Conservation (phyloP, 164 flowering plant genomes). For the Cinnamomum micranthum region DNA sequence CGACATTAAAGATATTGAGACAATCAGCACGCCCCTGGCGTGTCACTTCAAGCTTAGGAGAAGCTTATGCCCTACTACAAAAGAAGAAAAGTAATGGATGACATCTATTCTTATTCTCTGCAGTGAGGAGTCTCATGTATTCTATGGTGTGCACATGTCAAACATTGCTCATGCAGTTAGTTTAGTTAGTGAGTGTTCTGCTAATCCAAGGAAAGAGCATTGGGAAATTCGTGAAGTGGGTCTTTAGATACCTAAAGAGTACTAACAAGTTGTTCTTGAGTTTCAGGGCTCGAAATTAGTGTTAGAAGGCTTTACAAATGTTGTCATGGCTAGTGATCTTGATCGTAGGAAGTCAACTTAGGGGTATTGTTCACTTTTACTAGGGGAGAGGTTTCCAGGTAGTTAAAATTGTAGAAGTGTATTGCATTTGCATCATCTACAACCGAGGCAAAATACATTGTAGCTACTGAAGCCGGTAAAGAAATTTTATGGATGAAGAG, state of each 20-base stretch:
- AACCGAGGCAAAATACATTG: not conserved
- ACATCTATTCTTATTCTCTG: too few relatives aligned
- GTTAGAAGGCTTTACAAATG: not conserved
- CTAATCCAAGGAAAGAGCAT: not conserved
- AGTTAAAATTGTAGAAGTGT: not conserved
- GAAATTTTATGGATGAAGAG: slow-evolving; percentile 10
- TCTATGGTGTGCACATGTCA: not conserved
- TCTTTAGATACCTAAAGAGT: not conserved
- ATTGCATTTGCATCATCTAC: not conserved
- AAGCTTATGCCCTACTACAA: too few relatives aligned
- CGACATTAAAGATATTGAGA: too few relatives aligned
- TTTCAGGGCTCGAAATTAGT: not conserved
- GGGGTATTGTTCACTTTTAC: not conserved
- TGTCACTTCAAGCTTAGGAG: too few relatives aligned
- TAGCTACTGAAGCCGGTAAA: not conserved
- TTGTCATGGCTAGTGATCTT: not conserved
- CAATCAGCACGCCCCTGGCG: too few relatives aligned
- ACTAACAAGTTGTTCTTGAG: not conserved
- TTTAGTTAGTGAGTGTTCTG: not conserved
- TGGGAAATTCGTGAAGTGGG: slow-evolving; percentile 2
- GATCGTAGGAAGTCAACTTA: not conserved
- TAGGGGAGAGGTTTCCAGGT: not conserved
- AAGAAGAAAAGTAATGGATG: too few relatives aligned
- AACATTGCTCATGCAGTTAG: not conserved
- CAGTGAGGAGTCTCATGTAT: too few relatives aligned